Percentiles rank a stretch among this genome's conserved stretches.
phyloP scores from a whole-genome alignment of 148 eudicot genomes.

The Talinum fruticosum region DNA sequence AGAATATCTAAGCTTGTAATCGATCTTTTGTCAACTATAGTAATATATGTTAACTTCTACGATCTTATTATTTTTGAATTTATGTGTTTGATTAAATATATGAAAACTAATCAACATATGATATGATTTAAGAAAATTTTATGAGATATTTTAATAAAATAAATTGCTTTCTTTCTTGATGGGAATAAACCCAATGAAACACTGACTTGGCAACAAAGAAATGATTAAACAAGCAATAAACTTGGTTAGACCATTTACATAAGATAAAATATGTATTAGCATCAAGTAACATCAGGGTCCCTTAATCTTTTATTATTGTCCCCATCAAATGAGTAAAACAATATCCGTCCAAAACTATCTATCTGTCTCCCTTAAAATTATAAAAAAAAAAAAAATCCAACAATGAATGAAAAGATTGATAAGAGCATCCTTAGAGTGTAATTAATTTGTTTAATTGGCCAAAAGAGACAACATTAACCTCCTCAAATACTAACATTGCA shows the following conservation, averaged over 20 bases:
- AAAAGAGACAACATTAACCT: background rate
- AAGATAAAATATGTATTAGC: background rate
- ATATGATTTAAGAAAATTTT: background rate
- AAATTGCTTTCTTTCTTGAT: background rate
- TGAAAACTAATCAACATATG: background rate
- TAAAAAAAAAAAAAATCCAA: no score
- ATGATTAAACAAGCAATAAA: background rate
- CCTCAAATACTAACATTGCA: background rate
- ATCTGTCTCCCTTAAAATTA: no score
- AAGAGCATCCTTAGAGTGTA: background rate
- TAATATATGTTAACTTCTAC: background rate
- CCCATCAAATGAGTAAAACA: background rate
- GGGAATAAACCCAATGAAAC: background rate
- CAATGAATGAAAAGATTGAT: background rate
- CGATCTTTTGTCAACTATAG: background rate
- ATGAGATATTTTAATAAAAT: background rate
- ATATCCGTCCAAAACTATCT: background rate
- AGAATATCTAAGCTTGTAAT: conserved; percentile 6
- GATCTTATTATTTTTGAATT: no score
- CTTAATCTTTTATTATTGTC: background rate
- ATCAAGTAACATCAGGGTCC: background rate
- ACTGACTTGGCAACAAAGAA: background rate
- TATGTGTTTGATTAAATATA: no score
- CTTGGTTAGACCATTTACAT: background rate
- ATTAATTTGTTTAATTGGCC: background rate